phyloP scores from a whole-genome alignment of 495 filamentous ascomycete genomes.

The Aspergillus ostianus region DNA sequence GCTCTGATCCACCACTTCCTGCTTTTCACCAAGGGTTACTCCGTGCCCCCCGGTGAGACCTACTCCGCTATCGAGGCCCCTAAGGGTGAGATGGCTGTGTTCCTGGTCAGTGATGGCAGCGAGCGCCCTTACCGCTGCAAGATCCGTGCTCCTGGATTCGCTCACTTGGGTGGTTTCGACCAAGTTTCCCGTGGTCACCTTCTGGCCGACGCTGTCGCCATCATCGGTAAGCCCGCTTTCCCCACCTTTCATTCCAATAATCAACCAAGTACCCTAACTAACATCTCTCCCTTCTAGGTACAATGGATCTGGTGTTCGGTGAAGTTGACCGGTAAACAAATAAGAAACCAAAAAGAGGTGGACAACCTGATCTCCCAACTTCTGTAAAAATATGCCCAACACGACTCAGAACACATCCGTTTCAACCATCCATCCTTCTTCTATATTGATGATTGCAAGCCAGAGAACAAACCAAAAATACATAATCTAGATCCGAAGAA shows the following conservation, averaged over 20 bases:
- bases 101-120: constrained; percentile 91
- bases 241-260: not conserved
- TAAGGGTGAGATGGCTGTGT: constrained; percentile 99
- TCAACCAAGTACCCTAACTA: not conserved
- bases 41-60: constrained; percentile 96
- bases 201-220: constrained; percentile 93
- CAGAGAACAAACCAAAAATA: not conserved
- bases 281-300: constrained; percentile 39
- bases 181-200: constrained; percentile 89
- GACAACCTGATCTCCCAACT: constrained; percentile 1
- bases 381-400: constrained; percentile 6
- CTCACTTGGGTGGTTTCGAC: constrained; percentile 92
- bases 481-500: not conserved
- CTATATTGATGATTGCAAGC: not conserved
- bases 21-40: constrained; percentile 96
- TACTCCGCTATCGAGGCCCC: constrained; percentile 97
- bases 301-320: constrained; percentile 84
- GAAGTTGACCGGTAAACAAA: constrained; percentile 62
- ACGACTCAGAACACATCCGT: not conserved
- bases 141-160: constrained; percentile 95
- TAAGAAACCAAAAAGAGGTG: constrained; percentile 3
- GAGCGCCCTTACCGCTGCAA: constrained; percentile 97
- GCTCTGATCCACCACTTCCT: constrained; percentile 99
- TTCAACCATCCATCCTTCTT: not conserved
- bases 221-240: constrained; percentile 62